Evolutionary conservation across 148 eudicot species (phyloP).

Genomic region (Beta vulgaris): DNA sequence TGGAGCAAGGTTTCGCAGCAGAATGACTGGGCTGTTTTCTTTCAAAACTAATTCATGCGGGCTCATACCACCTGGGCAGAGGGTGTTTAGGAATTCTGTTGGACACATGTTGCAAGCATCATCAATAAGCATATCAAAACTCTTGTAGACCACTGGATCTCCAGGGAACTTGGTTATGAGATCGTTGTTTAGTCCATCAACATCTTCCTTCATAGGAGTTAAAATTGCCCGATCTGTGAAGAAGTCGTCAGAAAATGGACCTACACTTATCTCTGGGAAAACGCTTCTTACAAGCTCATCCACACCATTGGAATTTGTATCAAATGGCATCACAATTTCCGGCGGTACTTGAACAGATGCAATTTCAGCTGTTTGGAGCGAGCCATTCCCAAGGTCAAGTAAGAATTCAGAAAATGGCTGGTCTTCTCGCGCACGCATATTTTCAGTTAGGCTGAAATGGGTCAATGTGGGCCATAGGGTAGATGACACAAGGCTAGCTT

Average conservation of each 20-base stretch:
- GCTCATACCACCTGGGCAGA: slow-evolving; percentile 7
- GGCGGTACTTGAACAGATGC: background rate
- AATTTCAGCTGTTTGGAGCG: background rate
- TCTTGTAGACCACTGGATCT: background rate
- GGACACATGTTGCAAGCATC: background rate
- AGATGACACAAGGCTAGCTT: too few relatives aligned
- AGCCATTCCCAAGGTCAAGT: background rate
- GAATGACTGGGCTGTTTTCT: too few relatives aligned
- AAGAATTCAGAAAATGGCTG: background rate
- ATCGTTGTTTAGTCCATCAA: background rate
- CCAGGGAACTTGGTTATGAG: background rate
- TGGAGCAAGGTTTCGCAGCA: background rate
- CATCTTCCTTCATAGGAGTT: background rate
- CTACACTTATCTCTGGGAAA: background rate
- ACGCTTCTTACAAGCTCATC: too few relatives aligned
- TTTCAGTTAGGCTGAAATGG: too few relatives aligned
- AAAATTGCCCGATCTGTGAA: background rate
- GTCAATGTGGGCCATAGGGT: too few relatives aligned
- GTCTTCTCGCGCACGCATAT: background rate
- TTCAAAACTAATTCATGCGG: background rate
- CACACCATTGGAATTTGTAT: background rate
- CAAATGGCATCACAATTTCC: background rate
- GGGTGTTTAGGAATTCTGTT: background rate
- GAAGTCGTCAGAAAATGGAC: background rate
- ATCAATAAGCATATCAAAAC: background rate